Evolutionary conservation across 768 basidiomycete genomes (phyloP).

Genomic region (Neoboletus subvelutipes): DNA sequence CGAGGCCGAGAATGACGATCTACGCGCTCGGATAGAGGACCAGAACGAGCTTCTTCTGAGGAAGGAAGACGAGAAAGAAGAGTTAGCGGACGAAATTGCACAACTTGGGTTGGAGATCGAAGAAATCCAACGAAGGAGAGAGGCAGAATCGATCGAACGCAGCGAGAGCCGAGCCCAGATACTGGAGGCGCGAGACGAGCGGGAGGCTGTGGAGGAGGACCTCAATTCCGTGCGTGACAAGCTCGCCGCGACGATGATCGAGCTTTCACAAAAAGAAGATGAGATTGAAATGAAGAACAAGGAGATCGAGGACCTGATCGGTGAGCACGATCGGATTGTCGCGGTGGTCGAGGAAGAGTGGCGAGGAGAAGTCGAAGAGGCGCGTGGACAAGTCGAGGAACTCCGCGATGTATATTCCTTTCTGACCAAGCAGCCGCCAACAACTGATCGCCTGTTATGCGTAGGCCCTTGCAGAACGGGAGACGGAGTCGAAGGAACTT

Average conservation of each 20-base stretch:
- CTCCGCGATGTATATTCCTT: slow-evolving; percentile 58
- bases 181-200: slow-evolving; percentile 68
- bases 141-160: slow-evolving; percentile 65
- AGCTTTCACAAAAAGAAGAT: slow-evolving; percentile 83
- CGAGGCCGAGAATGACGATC: slow-evolving; percentile 61
- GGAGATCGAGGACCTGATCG: slow-evolving; percentile 77
- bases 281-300: slow-evolving; percentile 76
- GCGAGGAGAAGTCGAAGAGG: slow-evolving; percentile 85
- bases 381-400: slow-evolving; percentile 75
- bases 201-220: slow-evolving; percentile 78
- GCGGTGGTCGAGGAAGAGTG: slow-evolving; percentile 79
- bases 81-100: slow-evolving; percentile 65
- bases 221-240: slow-evolving; percentile 72
- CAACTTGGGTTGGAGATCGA: slow-evolving; percentile 65
- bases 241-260: slow-evolving; percentile 77
- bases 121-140: slow-evolving; percentile 56
- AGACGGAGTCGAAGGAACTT: slow-evolving; percentile 74
- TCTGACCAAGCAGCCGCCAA: neutral
- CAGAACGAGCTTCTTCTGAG: slow-evolving; percentile 53
- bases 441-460: slow-evolving; percentile 1
- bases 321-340: slow-evolving; percentile 71
- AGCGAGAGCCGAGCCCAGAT: slow-evolving; percentile 72
- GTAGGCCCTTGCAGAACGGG: slow-evolving; percentile 75
- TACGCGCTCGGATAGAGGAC: slow-evolving; percentile 56
- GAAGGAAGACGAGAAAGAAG: slow-evolving; percentile 71